Conservation (phyloP, 2,329 filamentous ascomycete genomes). For the Penicillium sp. region DNA sequence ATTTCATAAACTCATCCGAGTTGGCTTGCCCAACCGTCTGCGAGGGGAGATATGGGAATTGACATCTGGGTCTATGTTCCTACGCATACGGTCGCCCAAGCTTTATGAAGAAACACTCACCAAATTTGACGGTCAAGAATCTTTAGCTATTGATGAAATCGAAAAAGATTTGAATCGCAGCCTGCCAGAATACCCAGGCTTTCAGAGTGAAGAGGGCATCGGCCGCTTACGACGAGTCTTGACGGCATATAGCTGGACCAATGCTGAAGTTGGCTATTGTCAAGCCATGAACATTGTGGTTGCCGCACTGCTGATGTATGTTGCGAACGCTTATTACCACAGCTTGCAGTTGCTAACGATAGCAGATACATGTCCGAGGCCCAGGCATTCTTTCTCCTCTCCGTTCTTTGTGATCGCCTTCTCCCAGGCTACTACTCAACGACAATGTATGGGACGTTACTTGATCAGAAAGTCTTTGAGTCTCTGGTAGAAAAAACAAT, state of each 20-base stretch:
- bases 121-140: constrained; percentile 79
- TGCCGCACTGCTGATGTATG: constrained; percentile 83
- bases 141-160: constrained; percentile 95
- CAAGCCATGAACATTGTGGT: constrained; percentile 99
- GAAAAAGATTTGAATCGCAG: constrained; percentile 97
- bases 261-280: constrained; percentile 93
- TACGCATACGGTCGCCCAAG: constrained; percentile 78
- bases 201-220: constrained; percentile 94
- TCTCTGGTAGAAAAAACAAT: constrained; percentile 98
- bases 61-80: constrained; percentile 82
- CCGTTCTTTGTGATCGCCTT: constrained; percentile 82
- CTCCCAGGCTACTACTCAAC: constrained; percentile 96
- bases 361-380: constrained; percentile 84
- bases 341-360: constrained; percentile 14
- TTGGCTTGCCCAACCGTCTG: constrained; percentile 87
- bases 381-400: constrained; percentile 92
- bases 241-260: constrained; percentile 96
- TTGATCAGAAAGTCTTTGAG: constrained; percentile 97
- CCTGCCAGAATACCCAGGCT: constrained; percentile 93
- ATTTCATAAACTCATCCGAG: constrained; percentile 94
- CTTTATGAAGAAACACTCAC: constrained; percentile 77
- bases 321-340: constrained; percentile 6
- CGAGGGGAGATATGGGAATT: constrained; percentile 95
- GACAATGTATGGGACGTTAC: constrained; percentile 96
- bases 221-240: constrained; percentile 80